These are phyloP conservation scores for Phytophthora nicotianae DNA, from an alignment of 352 stramenopile species.

Conservation along the genomic window DNA sequence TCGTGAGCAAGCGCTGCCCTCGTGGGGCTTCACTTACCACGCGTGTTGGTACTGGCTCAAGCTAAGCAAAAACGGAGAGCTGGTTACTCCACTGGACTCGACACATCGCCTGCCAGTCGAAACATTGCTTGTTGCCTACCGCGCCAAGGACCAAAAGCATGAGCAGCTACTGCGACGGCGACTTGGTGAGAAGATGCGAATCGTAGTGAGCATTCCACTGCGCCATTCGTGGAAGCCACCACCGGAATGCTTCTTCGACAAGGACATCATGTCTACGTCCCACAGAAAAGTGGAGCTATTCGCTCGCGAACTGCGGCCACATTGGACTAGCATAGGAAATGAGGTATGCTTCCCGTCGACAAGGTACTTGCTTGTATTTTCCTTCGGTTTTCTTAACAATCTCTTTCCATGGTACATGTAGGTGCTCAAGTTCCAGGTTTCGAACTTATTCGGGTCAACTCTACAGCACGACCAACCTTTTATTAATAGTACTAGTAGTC, in stretches of 20 bases:
- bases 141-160: slow-evolving; percentile 23
- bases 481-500: no score
- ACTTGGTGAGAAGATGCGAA: slow-evolving; percentile 40
- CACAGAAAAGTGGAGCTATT: slow-evolving; percentile 63
- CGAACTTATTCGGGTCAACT: slow-evolving; percentile 19
- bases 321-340: slow-evolving; percentile 70
- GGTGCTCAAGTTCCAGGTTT: slow-evolving; percentile 63
- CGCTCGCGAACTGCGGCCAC: slow-evolving; percentile 62
- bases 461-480: no score
- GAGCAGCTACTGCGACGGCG: slow-evolving; percentile 24
- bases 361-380: neutral
- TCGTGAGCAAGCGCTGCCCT: slow-evolving; percentile 54
- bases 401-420: slow-evolving; percentile 12
- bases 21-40: slow-evolving; percentile 65
- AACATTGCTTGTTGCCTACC: slow-evolving; percentile 64
- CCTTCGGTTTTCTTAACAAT: slow-evolving; percentile 1
- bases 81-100: slow-evolving; percentile 66
- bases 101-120: slow-evolving; percentile 72
- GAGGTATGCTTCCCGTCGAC: slow-evolving; percentile 31
- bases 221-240: slow-evolving; percentile 84
- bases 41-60: slow-evolving; percentile 84
- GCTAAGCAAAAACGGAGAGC: slow-evolving; percentile 52
- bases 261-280: slow-evolving; percentile 3
- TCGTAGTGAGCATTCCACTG: slow-evolving; percentile 71
- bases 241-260: slow-evolving; percentile 58